Conservation (phyloP, 1,284 basidiomycete genomes). For the Boletellus dicymbophilus region DNA sequence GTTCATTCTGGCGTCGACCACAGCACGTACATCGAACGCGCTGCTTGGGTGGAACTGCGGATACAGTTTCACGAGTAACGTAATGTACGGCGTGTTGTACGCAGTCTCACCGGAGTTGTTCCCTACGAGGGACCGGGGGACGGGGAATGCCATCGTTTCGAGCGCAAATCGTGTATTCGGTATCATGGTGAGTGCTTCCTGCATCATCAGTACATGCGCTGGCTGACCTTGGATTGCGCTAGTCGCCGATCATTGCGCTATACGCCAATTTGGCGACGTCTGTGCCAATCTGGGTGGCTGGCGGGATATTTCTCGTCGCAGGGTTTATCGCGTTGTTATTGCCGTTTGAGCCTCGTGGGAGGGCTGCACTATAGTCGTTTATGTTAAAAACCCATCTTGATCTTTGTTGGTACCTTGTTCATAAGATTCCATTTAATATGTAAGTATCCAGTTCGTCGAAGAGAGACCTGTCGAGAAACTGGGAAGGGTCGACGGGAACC, state of each 20-base stretch:
- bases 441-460: slow-evolving; percentile 92
- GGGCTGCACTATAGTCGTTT: slow-evolving; percentile 51
- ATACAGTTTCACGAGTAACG: slow-evolving; percentile 64
- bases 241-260: slow-evolving; percentile 70
- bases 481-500: slow-evolving; percentile 77
- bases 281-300: slow-evolving; percentile 73
- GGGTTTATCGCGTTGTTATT: slow-evolving; percentile 64
- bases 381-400: neutral
- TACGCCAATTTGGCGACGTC: slow-evolving; percentile 60
- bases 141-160: slow-evolving; percentile 59
- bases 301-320: slow-evolving; percentile 61
- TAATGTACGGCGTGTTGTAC: slow-evolving; percentile 81
- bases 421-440: too few relatives aligned
- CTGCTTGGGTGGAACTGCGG: slow-evolving; percentile 72
- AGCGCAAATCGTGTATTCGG: slow-evolving; percentile 61
- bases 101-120: slow-evolving; percentile 73
- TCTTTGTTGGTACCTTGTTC: too few relatives aligned
- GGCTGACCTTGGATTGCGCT: neutral
- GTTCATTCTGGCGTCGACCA: slow-evolving; percentile 73
- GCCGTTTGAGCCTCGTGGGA: slow-evolving; percentile 74
- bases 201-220: too few relatives aligned
- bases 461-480: slow-evolving; percentile 76
- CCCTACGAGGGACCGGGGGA: slow-evolving; percentile 71
- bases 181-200: slow-evolving; percentile 56
- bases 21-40: slow-evolving; percentile 63